These are phyloP conservation scores for Picochlorum sp. DNA, from an alignment of 139 green algal genomes.

Conservation along the genomic window DNA sequence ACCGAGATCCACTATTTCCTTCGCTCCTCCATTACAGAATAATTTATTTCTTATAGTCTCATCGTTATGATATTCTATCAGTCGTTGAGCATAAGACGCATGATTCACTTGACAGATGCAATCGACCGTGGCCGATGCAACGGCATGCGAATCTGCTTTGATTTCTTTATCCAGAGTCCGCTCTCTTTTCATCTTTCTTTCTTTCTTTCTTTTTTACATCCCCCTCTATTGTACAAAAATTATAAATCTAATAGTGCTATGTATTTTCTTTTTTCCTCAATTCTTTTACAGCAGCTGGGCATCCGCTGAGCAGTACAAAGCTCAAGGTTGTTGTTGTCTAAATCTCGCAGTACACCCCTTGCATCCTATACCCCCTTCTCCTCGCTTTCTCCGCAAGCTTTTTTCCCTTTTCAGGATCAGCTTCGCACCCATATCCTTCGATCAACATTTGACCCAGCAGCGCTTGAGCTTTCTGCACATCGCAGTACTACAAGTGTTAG, in stretches of 20 bases:
- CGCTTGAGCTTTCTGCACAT: constrained; percentile 60
- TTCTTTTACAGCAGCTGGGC: no score
- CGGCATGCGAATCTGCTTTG: neutral
- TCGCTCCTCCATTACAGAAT: neutral
- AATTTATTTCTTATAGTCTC: neutral
- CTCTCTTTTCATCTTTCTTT: neutral
- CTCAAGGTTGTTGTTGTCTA: constrained; percentile 11
- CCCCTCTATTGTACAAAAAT: neutral
- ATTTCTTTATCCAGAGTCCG: no score
- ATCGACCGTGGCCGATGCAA: neutral
- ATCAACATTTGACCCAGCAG: constrained; percentile 66
- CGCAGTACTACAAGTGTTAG: no score
- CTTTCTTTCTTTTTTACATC: neutral
- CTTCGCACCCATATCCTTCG: constrained; percentile 63
- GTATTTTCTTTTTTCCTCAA: neutral
- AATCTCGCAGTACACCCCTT: constrained; percentile 51
- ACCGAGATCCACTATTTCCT: neutral
- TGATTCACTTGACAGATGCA: neutral
- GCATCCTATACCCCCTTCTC: constrained; percentile 56
- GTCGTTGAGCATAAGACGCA: neutral
- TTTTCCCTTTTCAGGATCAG: constrained; percentile 29
- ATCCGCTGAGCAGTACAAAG: no score
- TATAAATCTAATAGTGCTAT: neutral
- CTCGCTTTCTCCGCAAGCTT: constrained; percentile 53
- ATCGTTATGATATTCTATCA: constrained; percentile 3